phyloP scores from a whole-genome alignment of 1,284 basidiomycete species.

The Tilletia setariae region DNA sequence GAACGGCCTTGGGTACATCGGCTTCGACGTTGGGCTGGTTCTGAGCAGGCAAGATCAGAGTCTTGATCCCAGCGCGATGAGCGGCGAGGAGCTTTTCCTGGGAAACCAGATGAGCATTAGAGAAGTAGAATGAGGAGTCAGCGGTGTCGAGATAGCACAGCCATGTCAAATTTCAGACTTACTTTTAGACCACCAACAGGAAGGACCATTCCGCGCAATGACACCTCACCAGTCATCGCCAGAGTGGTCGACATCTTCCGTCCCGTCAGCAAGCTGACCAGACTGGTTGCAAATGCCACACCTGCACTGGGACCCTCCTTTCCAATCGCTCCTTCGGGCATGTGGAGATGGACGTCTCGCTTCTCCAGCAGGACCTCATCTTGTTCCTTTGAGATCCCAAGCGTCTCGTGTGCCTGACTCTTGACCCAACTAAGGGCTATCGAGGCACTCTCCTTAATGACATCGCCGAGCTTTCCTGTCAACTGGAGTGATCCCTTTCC shows the following conservation, averaged over 20 bases:
- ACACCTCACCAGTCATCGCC: slow-evolving; percentile 54
- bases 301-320: slow-evolving; percentile 97
- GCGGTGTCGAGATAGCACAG: too few relatives aligned
- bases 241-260: slow-evolving; percentile 42
- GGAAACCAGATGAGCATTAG: background rate
- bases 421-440: slow-evolving; percentile 93
- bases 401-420: slow-evolving; percentile 71
- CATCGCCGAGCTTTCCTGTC: slow-evolving; percentile 95
- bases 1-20: slow-evolving; percentile 49
- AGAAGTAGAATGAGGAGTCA: background rate
- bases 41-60: slow-evolving; percentile 49
- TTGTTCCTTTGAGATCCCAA: slow-evolving; percentile 69
- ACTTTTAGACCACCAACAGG: slow-evolving; percentile 51
- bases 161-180: too few relatives aligned
- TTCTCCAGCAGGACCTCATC: slow-evolving; percentile 72
- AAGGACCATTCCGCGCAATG: slow-evolving; percentile 51
- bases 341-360: slow-evolving; percentile 60
- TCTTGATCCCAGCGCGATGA: slow-evolving; percentile 47
- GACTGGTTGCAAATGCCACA: slow-evolving; percentile 83
- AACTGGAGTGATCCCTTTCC: slow-evolving; percentile 66
- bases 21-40: slow-evolving; percentile 53
- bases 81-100: slow-evolving; percentile 52
- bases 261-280: slow-evolving; percentile 73
- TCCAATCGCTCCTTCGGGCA: slow-evolving; percentile 74
- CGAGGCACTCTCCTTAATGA: slow-evolving; percentile 91